phyloP scores from a whole-genome alignment of 2,329 filamentous ascomycete species.

The Hymenoscyphus scutula region DNA sequence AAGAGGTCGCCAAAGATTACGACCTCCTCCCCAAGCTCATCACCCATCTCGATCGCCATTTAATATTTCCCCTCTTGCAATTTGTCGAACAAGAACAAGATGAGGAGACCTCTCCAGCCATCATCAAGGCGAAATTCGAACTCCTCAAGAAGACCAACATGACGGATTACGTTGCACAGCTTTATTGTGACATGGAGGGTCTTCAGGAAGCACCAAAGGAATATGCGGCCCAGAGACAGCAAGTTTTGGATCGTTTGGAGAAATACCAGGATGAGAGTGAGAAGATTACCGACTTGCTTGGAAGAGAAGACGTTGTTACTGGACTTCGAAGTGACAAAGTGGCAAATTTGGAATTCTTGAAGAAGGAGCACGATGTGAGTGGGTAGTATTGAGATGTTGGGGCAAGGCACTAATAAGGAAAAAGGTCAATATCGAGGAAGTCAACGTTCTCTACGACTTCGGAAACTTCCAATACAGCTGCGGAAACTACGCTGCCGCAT shows the following conservation, averaged over 20 bases:
- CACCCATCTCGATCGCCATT: slow-evolving; percentile 87
- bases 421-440: slow-evolving; percentile 87
- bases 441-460: slow-evolving; percentile 92
- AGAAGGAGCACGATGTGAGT: slow-evolving; percentile 88
- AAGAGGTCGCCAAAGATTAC: slow-evolving; percentile 48
- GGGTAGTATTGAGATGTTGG: slow-evolving; percentile 8
- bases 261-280: slow-evolving; percentile 82
- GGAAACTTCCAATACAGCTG: slow-evolving; percentile 98
- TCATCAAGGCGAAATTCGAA: slow-evolving; percentile 85
- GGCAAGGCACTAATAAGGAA: slow-evolving; percentile 19
- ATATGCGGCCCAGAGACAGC: slow-evolving; percentile 84
- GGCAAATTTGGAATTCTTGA: slow-evolving; percentile 96
- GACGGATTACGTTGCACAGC: slow-evolving; percentile 92
- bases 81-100: slow-evolving; percentile 76
- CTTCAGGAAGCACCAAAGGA: slow-evolving; percentile 76
- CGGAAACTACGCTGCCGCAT: slow-evolving; percentile 85
- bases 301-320: slow-evolving; percentile 84
- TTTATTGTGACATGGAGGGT: slow-evolving; percentile 86
- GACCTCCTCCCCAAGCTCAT: slow-evolving; percentile 80
- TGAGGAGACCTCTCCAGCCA: slow-evolving; percentile 69
- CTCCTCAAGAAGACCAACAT: slow-evolving; percentile 97
- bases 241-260: slow-evolving; percentile 79
- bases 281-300: slow-evolving; percentile 84
- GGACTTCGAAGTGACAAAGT: slow-evolving; percentile 95
- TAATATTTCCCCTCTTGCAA: slow-evolving; percentile 95